phyloP scores from a whole-genome alignment of 805 yeast genomes.

The Candida loeiensis region DNA sequence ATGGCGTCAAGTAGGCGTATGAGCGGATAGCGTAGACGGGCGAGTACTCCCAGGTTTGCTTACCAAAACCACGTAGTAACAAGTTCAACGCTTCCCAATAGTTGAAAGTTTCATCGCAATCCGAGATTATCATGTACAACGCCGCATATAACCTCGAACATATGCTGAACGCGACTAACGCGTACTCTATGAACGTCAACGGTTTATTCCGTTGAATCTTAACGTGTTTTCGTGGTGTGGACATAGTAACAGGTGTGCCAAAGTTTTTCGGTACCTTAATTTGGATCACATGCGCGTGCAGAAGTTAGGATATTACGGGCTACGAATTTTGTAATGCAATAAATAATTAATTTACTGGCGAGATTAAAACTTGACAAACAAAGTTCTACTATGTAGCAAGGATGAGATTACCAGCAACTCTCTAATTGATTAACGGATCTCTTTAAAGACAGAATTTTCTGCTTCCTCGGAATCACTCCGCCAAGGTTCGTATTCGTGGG shows the following conservation, averaged over 20 bases:
- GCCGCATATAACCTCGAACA: constrained; percentile 36
- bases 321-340: no score
- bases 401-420: no score
- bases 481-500: constrained; percentile 5
- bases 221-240: neutral
- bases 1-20: constrained; percentile 69
- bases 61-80: constrained; percentile 75
- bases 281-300: neutral
- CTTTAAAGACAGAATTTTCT: neutral
- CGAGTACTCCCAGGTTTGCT: constrained; percentile 95
- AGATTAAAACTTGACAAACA: no score
- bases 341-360: no score
- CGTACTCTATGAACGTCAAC: constrained; percentile 1
- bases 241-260: neutral
- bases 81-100: constrained; percentile 93
- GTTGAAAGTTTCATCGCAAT: constrained; percentile 89
- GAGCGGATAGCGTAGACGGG: constrained; percentile 86
- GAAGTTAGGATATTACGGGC: no score
- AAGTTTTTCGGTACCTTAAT: neutral
- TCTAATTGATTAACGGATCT: no score
- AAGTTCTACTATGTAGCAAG: no score
- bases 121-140: constrained; percentile 67
- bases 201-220: neutral
- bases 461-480: neutral
- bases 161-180: constrained; percentile 12